A percentile compares a stretch with the other conserved stretches of the same genome.
Evolutionary conservation across 768 basidiomycete genomes (phyloP).

Genomic region (Boletus sensibilis): DNA sequence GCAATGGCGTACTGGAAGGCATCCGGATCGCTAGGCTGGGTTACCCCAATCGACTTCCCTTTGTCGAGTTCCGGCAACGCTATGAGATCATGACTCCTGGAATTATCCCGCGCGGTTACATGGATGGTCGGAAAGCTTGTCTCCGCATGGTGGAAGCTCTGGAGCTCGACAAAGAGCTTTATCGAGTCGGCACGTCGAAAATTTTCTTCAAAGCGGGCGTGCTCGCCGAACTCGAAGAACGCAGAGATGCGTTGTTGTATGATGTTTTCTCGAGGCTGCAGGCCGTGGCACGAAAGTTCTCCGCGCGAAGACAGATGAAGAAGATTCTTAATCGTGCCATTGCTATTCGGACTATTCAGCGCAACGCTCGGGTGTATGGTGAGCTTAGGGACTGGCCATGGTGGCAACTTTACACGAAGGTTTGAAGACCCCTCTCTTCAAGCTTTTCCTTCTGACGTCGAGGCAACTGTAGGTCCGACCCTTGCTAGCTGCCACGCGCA

Average conservation of each 20-base stretch:
- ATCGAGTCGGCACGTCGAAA: slow-evolving; percentile 93
- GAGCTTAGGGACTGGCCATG: slow-evolving; percentile 95
- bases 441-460: slow-evolving; percentile 2
- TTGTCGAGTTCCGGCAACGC: slow-evolving; percentile 95
- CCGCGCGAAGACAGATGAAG: slow-evolving; percentile 85
- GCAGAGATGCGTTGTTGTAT: slow-evolving; percentile 82
- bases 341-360: slow-evolving; percentile 89
- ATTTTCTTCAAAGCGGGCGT: slow-evolving; percentile 99
- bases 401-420: slow-evolving; percentile 98
- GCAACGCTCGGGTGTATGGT: slow-evolving; percentile 89
- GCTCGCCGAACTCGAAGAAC: slow-evolving; percentile 92
- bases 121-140: slow-evolving; percentile 96
- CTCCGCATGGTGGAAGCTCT: slow-evolving; percentile 86
- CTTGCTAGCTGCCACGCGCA: slow-evolving; percentile 85
- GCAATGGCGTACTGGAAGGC: slow-evolving; percentile 98
- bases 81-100: slow-evolving; percentile 96
- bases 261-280: slow-evolving; percentile 89
- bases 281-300: slow-evolving; percentile 81
- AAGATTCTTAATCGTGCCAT: slow-evolving; percentile 92
- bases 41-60: slow-evolving; percentile 95
- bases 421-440: slow-evolving; percentile 21
- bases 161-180: slow-evolving; percentile 80
- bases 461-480: slow-evolving; percentile 71
- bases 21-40: slow-evolving; percentile 97
- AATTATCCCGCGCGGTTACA: slow-evolving; percentile 90